Evolutionary conservation across 768 basidiomycete species (phyloP), one percentile per base, ranked within the genome.

Genomic region (Pisolithus albus): DNA sequence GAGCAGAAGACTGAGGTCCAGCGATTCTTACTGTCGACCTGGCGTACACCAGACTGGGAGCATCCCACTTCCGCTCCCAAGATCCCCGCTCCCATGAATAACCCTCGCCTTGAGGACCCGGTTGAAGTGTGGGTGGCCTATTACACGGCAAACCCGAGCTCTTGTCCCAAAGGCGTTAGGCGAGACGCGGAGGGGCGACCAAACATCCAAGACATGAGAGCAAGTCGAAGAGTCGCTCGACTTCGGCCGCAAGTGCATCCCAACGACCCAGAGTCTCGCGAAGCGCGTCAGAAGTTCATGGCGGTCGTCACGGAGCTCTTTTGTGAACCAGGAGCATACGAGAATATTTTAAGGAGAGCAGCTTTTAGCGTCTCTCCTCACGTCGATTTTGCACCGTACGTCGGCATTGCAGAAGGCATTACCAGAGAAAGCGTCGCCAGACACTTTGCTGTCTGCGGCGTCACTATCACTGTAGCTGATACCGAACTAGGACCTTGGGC

Each of bases 151-250:
- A 74, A 77, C 51, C 72, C 65, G 8, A 69, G 66, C 47, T 76
- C 75, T 1, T 78, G 75, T 65, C 76, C 76, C 8, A 73, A 72
- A 50, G 76, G 76, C 47, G 75, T 77, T 51, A 69, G 76, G 47
- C 69, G 67, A 26, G 72, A 72, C 55, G 50, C 61, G 10, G 62
- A 64, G 51, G 68, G 69, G 13, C 64, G 61, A 19, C 76, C 76
- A 0, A 59, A 61, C 56, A 63, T 75, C 38, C 59, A 67, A 6
- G 76, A 77, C 58, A 70, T 77, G 59, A 70, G 66, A 48, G 76
- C 76, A 1, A 76, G 74, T 59, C 71, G 76, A 30, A 70, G 61
- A n/a, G 71, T 77, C 16, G 76, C 76, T 7, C 74, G 73, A n/a
- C 72, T 77, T 24, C 70, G 75, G 37, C 76, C 76, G 2, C 52